Conservation (phyloP, 305 asterid genomes). For the Nicotiana rustica region DNA sequence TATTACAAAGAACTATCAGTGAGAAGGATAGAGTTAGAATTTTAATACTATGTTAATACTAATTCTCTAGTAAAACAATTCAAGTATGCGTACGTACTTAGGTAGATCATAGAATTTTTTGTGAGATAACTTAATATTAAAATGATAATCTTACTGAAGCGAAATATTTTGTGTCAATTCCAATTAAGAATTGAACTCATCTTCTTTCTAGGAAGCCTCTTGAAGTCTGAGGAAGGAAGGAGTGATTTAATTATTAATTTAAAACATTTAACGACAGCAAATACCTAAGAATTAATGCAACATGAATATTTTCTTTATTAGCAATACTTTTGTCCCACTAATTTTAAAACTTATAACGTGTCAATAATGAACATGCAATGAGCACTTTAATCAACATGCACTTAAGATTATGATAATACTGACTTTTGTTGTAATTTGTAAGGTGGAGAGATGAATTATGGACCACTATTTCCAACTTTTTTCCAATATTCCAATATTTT, state of each 20-base stretch:
- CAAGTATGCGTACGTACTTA: too few relatives aligned
- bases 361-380: not conserved
- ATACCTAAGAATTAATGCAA: not conserved
- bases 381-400: not conserved
- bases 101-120: too few relatives aligned
- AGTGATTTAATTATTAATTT: not conserved
- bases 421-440: not conserved
- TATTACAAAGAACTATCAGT: too few relatives aligned
- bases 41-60: too few relatives aligned
- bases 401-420: slow-evolving; percentile 12
- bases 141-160: not conserved
- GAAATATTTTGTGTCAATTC: not conserved
- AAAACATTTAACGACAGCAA: not conserved
- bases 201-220: not conserved
- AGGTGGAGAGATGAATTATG: slow-evolving; percentile 38
- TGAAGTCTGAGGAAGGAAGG: not conserved
- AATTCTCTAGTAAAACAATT: too few relatives aligned
- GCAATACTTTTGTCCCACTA: slow-evolving; percentile 25
- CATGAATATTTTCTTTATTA: not conserved
- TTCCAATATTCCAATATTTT: slow-evolving; percentile 32
- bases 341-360: not conserved
- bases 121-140: not conserved
- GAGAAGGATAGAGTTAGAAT: too few relatives aligned
- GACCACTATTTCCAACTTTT: slow-evolving; percentile 42
- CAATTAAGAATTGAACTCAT: not conserved